Conservation (phyloP, 345 rosid genomes). For the Schrenkiella parvula region DNA sequence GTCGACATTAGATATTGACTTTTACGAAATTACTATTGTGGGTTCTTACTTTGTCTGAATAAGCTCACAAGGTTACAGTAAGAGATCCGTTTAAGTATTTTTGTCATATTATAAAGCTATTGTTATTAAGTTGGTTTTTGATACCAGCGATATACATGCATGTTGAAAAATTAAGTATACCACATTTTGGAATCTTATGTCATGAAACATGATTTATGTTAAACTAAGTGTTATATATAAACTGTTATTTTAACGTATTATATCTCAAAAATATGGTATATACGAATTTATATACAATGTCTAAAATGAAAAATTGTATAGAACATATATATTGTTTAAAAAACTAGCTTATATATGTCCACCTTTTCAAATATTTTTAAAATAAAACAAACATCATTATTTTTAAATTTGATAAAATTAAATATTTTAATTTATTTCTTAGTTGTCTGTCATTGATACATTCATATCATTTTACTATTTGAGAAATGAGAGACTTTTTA, state of each 20-base stretch:
- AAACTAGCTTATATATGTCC: neutral
- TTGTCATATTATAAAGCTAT: neutral
- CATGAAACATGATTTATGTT: neutral
- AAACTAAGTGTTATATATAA: neutral
- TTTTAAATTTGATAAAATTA: neutral
- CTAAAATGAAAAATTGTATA: neutral
- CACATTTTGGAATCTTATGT: neutral
- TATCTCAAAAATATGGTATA: too few relatives aligned
- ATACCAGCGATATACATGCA: neutral
- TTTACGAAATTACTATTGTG: neutral
- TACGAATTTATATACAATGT: neutral
- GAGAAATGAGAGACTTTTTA: neutral
- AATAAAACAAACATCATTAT: neutral
- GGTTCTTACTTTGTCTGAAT: neutral
- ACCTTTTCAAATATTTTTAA: neutral
- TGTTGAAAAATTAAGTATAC: constrained; percentile 1
- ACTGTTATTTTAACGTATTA: too few relatives aligned
- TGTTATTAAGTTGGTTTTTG: neutral
- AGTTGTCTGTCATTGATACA: neutral
- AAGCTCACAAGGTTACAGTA: neutral
- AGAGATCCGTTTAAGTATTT: neutral
- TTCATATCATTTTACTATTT: neutral
- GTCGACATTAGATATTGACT: neutral
- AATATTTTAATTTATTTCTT: neutral
- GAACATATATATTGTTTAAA: neutral